These are phyloP conservation scores for Fusarium incarnatum DNA, from an alignment of 2,329 filamentous ascomycete genomes.

Conservation along the genomic window DNA sequence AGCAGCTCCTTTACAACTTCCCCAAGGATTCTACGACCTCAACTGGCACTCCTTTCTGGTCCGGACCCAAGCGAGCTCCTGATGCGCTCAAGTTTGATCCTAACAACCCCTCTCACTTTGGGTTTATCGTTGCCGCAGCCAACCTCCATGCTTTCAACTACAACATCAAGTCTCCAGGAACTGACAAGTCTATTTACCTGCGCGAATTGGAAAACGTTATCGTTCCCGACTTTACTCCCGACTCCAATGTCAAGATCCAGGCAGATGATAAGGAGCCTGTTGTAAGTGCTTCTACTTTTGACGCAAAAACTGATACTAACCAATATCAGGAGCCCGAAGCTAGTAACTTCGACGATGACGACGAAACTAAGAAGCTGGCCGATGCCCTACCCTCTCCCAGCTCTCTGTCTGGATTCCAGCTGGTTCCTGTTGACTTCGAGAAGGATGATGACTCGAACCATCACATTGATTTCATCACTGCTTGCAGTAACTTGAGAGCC, in stretches of 20 bases:
- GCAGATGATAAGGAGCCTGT: slow-evolving; percentile 92
- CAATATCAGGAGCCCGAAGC: slow-evolving; percentile 79
- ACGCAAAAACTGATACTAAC: slow-evolving; percentile 16
- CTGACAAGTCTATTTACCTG: slow-evolving; percentile 76
- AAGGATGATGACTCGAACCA: slow-evolving; percentile 98
- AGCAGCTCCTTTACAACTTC: slow-evolving; percentile 96
- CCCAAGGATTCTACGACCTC: slow-evolving; percentile 93
- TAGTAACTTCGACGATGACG: slow-evolving; percentile 74
- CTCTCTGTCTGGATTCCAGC: slow-evolving; percentile 85
- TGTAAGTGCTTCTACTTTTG: slow-evolving; percentile 57
- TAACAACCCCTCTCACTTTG: slow-evolving; percentile 85
- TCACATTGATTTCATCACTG: slow-evolving; percentile 99
- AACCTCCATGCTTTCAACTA: slow-evolving; percentile 99
- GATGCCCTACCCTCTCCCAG: slow-evolving; percentile 81
- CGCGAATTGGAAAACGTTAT: slow-evolving; percentile 92
- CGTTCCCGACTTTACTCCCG: slow-evolving; percentile 92
- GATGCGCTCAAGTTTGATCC: slow-evolving; percentile 90
- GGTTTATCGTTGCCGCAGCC: slow-evolving; percentile 87
- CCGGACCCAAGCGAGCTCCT: slow-evolving; percentile 95
- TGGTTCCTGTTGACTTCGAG: slow-evolving; percentile 94
- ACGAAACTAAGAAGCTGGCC: slow-evolving; percentile 80
- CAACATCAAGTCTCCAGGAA: slow-evolving; percentile 85
- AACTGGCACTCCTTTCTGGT: slow-evolving; percentile 94
- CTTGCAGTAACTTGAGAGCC: slow-evolving; percentile 93
- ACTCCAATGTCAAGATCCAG: slow-evolving; percentile 94